Evolutionary conservation across 164 flowering plant species (phyloP).

Genomic region (Kingdonia uniflora): DNA sequence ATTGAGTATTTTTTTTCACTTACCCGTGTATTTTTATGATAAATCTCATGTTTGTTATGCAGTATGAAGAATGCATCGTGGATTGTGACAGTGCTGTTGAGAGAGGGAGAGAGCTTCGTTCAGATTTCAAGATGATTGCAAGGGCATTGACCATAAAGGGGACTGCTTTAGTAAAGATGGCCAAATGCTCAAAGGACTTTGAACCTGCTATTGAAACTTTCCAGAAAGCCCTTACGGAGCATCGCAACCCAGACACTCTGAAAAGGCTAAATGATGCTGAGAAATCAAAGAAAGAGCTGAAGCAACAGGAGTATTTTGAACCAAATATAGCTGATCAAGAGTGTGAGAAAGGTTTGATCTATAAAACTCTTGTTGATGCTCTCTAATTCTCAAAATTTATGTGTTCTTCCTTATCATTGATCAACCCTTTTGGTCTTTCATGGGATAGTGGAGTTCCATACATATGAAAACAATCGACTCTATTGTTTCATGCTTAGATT

Average conservation of each 20-base stretch:
- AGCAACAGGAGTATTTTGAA: constrained; percentile 87
- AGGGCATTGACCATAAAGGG: constrained; percentile 95
- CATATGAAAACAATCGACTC: too few relatives aligned
- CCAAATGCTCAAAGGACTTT: constrained; percentile 73
- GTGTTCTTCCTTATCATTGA: too few relatives aligned
- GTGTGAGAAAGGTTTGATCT: constrained; percentile 99
- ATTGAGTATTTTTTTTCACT: too few relatives aligned
- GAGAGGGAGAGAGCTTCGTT: constrained; percentile 85
- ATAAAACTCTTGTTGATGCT: too few relatives aligned
- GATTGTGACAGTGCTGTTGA: constrained; percentile 98
- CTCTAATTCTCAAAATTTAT: too few relatives aligned
- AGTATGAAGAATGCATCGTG: constrained; percentile 92
- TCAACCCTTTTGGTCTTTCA: too few relatives aligned
- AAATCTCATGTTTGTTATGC: too few relatives aligned
- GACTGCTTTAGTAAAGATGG: constrained; percentile 78
- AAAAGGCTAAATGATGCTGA: constrained; percentile 93
- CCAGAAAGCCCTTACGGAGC: constrained; percentile 97
- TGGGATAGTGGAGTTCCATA: too few relatives aligned
- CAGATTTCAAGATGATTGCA: constrained; percentile 92
- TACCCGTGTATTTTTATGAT: too few relatives aligned
- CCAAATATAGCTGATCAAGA: constrained; percentile 87
- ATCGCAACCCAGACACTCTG: constrained; percentile 90
- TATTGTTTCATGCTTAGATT: too few relatives aligned
- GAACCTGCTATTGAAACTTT: constrained; percentile 88
- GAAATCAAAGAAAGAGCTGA: constrained; percentile 86